Evolutionary conservation across 2,329 filamentous ascomycete genomes (phyloP), one percentile per base, ranked within the genome.

Genomic region (Dactylella cylindrospora): DNA sequence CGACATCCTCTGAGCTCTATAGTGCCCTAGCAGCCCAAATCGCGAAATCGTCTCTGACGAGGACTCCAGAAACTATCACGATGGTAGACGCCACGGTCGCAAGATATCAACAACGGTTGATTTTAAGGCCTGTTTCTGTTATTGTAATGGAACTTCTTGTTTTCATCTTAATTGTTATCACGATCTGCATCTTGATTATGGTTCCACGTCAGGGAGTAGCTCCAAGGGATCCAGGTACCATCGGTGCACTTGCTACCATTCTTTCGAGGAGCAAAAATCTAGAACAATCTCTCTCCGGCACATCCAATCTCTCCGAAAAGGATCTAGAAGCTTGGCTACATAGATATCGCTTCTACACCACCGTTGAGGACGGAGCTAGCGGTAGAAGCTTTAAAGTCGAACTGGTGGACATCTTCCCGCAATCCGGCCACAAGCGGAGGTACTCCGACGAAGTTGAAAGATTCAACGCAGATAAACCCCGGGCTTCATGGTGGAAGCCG

Each of bases 211-310:
- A 53, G 9, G 52, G 53, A 1, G 52, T 60, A 2, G 61, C 54
- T 1, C 54, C 52, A 23, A 46, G 61, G 12, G 61, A 65, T 17
- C 47, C 61, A 2, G 51, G 53, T 20, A 54, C 61, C 1, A 52
- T 65, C n/a, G 61, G 61, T 13, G 61, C 61, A 19, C 23, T 65
- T 6, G 61, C 61, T 26, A 59, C 54, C 1, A 65, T 65, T 10
- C 47, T 61, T 13, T 59, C 61, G 5, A 39, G 54, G 9, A 59
- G 54, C 25, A 49, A 23, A 40, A 13, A 23, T 2, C 41, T 62
- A 2, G 57, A 62, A n/a, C 57, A 49, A 23, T 62, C 57, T 2
- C 43, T 62, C 1, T 49, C 61, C 1, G 61, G 61, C 2, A 59
- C 54, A 5, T 65, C 46, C 1, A 59, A 53, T 35, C 33, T 65